Conservation (phyloP, 2,329 filamentous ascomycete species). For the Pseudogymnoascus sp. region DNA sequence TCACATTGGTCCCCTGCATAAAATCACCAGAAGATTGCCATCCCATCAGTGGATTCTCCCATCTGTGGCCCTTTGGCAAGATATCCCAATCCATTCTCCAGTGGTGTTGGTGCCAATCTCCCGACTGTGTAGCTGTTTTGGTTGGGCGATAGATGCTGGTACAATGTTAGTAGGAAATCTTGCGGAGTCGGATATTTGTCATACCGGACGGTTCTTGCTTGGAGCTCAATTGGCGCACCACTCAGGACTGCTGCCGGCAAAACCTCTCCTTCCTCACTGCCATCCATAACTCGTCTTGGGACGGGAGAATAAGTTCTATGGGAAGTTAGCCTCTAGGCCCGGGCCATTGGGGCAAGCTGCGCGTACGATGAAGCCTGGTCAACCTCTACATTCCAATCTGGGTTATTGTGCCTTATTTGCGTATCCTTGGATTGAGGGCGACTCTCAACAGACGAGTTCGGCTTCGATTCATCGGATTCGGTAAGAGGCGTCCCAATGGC, state of each 20-base stretch:
- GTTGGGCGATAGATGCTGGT: constrained; percentile 80
- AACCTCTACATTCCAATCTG: constrained; percentile 71
- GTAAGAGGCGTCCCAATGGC: constrained; percentile 32
- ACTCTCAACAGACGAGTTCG: constrained; percentile 24
- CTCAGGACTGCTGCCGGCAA: constrained; percentile 81
- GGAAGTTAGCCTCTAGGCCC: constrained; percentile 24
- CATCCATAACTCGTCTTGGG: constrained; percentile 82
- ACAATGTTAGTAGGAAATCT: constrained; percentile 14
- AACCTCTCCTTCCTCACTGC: constrained; percentile 69
- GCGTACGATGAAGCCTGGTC: constrained; percentile 89
- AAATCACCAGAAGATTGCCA: constrained; percentile 95
- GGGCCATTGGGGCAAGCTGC: not conserved
- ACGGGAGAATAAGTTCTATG: constrained; percentile 81
- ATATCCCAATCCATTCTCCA: constrained; percentile 99
- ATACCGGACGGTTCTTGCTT: constrained; percentile 89
- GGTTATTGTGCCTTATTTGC: constrained; percentile 44
- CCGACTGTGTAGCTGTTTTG: constrained; percentile 96
- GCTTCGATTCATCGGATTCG: constrained; percentile 28
- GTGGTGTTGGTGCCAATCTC: constrained; percentile 71
- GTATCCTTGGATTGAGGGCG: constrained; percentile 15
- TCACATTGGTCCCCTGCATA: constrained; percentile 89
- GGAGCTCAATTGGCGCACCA: constrained; percentile 86
- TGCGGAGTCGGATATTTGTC: constrained; percentile 21
- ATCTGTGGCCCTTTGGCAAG: constrained; percentile 82
- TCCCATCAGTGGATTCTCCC: constrained; percentile 98